Evolutionary conservation across 1,284 basidiomycete species (phyloP), one percentile per base, ranked within the genome.

Genomic region (Puccinia brachypodii): DNA sequence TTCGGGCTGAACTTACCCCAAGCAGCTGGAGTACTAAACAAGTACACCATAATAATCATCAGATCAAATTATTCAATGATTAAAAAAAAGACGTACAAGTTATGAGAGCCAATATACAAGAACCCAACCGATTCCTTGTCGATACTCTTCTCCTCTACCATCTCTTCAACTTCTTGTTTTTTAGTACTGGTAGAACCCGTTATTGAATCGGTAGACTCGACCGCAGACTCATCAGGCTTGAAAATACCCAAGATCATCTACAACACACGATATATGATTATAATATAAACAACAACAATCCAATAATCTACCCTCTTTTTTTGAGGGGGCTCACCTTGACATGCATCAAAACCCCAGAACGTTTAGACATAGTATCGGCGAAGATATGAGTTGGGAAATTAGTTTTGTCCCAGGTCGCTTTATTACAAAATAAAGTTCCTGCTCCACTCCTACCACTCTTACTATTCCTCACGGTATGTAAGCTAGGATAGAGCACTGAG

Each of bases 241-340:
- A 81, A 81, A 14, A 74, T 2, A 36, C 79, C 79, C 53, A 81
- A 53, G n/a, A 81, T 66, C 79, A 81, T 81, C 79, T 81, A 38
- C 28, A 13, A 38, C 11, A 13, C 9, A 22, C 6, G 38, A 71
- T 13, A 2, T 3, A 19, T 40, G 31, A 6, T 38, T n/a, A 13
- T 40, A 42, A n/a, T 9, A n/a, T 42, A 7, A n/a, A n/a, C n/a
- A n/a, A n/a, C n/a, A n/a, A n/a, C n/a, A n/a, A n/a, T n/a, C n/a
- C 38, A 71, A 38, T 4, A 40, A n/a, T 36, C 2, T 2, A 8
- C 11, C 1, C 36, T 25, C 50, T 58, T 19, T 22, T 25, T 13
- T 56, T 76, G 14, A 42, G 1, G 31, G 44, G 31, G 31, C 79
- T 73, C 31, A 81, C 79, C 62, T 81, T 81, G 42, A 74, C 71